Evolutionary conservation across 352 stramenopile species (phyloP), one percentile per base, ranked within the genome.

Genomic region (Globisporangium abappressorium): DNA sequence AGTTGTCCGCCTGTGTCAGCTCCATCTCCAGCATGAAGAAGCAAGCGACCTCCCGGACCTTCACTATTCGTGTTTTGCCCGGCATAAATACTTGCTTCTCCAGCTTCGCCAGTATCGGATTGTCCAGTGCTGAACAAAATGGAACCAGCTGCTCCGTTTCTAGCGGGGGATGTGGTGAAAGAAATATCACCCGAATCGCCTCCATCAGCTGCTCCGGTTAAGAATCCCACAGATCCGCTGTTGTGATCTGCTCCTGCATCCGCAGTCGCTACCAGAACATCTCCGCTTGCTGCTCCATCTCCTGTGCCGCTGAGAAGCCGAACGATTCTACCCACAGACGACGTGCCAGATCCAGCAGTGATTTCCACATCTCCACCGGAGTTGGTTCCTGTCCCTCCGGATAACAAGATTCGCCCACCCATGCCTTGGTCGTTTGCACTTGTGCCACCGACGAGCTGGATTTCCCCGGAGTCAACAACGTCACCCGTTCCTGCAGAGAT

Each of bases 161-260:
- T 33, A 38, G 75, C 70, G 20, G 30, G n/a, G 18, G 66, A 72
- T 9, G 74, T 79, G 20, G 60, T 62, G 49, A 82, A 71, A 4
- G 64, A 76, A 60, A 82, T 74, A 7, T 70, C 46, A 15, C 77
- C 77, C 3, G 74, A 80, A 65, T 70, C 62, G 8, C 68, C 73
- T 33, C 74, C 77, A 63, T 77, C 34, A 0, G 74, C 70, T 33
- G 59, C 46, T 36, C 77, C 77, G 30, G 72, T 79, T 38, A 77
- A 61, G 15, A 84, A 74, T 14, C 49, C 64, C 34, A 84, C 53
- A 1, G 46, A 51, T 1, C 77, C 74, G 24, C 77, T 80, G 15
- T 69, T 62, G 38, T 64, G 72, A 6, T 66, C 63, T 28, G 30
- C 62, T 1, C 67, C 70, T 33, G 64, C 65, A 53, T 79, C 72